These are phyloP conservation scores for Cardamine occulta DNA, from an alignment of 345 rosid genomes.

Conservation along the genomic window DNA sequence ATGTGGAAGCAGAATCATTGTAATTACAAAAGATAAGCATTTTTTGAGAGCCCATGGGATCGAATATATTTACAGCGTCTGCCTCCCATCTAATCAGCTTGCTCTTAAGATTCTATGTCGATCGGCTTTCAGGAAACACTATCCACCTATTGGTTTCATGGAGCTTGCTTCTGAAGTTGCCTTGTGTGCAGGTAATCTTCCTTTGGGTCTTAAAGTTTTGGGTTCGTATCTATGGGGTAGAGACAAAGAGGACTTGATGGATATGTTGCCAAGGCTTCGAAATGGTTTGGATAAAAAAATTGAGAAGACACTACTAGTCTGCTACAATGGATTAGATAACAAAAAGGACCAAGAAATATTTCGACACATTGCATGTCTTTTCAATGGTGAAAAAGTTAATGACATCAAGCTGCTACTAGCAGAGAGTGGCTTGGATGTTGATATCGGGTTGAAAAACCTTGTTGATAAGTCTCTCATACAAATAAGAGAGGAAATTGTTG, in stretches of 20 bases:
- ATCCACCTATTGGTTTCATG: not conserved
- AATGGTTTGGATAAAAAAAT: not conserved
- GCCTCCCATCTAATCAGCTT: not conserved
- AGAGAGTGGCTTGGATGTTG: not conserved
- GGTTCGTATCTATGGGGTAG: not conserved
- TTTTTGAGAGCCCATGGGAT: not conserved
- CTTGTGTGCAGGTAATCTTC: slow-evolving; percentile 20
- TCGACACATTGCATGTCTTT: not conserved
- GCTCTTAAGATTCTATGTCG: not conserved
- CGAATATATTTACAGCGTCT: not conserved
- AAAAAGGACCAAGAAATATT: not conserved
- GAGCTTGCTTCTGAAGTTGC: not conserved
- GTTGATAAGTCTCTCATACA: slow-evolving; percentile 34
- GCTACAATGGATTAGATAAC: not conserved
- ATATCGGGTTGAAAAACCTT: not conserved
- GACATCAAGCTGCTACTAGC: not conserved
- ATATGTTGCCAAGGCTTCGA: not conserved
- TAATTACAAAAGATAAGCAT: slow-evolving; percentile 1
- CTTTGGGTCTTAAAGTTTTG: slow-evolving; percentile 41
- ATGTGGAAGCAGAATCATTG: slow-evolving; percentile 10
- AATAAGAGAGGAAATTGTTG: not conserved
- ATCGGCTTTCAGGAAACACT: not conserved
- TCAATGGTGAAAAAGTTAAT: not conserved
- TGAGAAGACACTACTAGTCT: not conserved
- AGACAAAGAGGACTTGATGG: not conserved